Percentiles rank a stretch among this genome's conserved stretches.
Conservation (phyloP, 2,329 filamentous ascomycete species). For the Phialophora chinensis region DNA sequence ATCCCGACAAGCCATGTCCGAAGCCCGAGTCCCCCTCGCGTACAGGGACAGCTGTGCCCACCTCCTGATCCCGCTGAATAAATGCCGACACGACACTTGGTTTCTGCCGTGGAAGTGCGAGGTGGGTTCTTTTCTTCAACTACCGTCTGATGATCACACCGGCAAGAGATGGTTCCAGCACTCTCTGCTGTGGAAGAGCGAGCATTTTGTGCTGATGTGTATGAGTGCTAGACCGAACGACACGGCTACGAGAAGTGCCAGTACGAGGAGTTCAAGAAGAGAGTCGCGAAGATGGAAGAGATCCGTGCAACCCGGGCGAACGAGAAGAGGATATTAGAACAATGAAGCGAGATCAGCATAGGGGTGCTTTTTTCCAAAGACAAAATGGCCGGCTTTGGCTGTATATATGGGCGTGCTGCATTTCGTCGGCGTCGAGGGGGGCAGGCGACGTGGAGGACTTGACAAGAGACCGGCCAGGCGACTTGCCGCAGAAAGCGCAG, state of each 20-base stretch:
- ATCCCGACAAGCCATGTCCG: slow-evolving; percentile 90
- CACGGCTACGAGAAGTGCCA: slow-evolving; percentile 99
- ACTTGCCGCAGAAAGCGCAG: not conserved
- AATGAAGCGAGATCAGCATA: not conserved
- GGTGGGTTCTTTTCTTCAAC: slow-evolving; percentile 61
- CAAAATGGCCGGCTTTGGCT: not conserved
- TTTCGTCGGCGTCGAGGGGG: not conserved
- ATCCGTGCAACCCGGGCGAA: slow-evolving; percentile 74
- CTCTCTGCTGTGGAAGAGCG: not conserved
- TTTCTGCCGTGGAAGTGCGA: slow-evolving; percentile 98
- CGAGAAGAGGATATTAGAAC: not conserved
- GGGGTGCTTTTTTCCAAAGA: not conserved
- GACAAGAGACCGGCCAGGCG: not conserved
- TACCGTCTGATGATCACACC: not conserved
- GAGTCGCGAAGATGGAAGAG: slow-evolving; percentile 98
- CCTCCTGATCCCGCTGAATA: slow-evolving; percentile 93
- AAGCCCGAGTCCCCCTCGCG: slow-evolving; percentile 81
- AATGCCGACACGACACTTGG: slow-evolving; percentile 88
- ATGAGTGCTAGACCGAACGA: slow-evolving; percentile 76
- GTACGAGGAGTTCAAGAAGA: slow-evolving; percentile 98
- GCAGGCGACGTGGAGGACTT: not conserved
- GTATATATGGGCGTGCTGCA: slow-evolving; percentile 8
- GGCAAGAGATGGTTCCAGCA: not conserved
- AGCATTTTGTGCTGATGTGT: slow-evolving; percentile 11
- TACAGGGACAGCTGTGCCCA: slow-evolving; percentile 97